Conservation (phyloP, 2,329 filamentous ascomycete genomes). For the Trichoderma sp. region DNA sequence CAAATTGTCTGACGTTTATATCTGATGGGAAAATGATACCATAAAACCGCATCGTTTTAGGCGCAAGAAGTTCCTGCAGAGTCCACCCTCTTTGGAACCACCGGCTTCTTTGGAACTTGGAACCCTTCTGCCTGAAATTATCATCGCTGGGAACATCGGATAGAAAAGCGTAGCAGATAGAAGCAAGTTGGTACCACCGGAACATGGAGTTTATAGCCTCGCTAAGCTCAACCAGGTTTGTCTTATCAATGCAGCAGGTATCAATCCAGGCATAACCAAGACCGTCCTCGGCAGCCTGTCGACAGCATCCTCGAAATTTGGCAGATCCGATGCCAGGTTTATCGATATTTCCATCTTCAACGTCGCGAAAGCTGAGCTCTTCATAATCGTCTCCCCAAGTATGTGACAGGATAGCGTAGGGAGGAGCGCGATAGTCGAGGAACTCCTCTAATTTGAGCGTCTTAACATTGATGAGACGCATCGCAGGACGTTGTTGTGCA, state of each 20-base stretch:
- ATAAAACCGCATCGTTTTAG: conserved; percentile 24
- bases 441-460: conserved; percentile 25
- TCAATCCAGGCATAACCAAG: conserved; percentile 23
- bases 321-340: neutral
- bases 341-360: neutral
- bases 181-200: conserved; percentile 19
- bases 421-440: conserved; percentile 20
- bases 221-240: conserved; percentile 19
- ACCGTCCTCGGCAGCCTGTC: conserved; percentile 21
- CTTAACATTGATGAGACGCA: conserved; percentile 27
- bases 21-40: neutral
- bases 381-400: conserved; percentile 27
- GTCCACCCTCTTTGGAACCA: conserved; percentile 29
- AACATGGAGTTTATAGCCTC: conserved; percentile 25
- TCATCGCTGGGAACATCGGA: conserved; percentile 16
- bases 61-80: conserved; percentile 29
- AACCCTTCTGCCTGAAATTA: neutral
- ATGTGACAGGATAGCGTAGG: conserved; percentile 34
- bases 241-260: conserved; percentile 24
- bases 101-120: conserved; percentile 20
- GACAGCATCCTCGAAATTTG: conserved; percentile 5
- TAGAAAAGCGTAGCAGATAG: conserved; percentile 22
- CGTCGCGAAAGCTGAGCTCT: conserved; percentile 7
- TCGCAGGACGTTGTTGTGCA: neutral
- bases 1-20: neutral